Base-by-base conservation (phyloP, 495 filamentous ascomycete species). In the Penicillium desertorum region DNA sequence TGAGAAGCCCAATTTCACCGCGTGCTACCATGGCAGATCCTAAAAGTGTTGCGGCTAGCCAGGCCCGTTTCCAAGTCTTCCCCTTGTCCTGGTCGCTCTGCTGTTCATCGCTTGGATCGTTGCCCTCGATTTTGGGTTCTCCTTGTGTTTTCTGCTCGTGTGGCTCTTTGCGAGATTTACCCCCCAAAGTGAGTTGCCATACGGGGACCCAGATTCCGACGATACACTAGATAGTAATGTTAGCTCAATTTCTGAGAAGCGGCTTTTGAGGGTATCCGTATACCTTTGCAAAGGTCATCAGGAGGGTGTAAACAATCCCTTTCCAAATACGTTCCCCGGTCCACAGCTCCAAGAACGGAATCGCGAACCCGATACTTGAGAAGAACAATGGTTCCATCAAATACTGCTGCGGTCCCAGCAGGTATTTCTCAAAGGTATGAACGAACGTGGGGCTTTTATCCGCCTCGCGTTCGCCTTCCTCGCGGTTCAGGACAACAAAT, bases 1-100 rank as follows among this genome's bases (percentile, higher is more conserved):
- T 89, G 22, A 92, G 70, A 42, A 90, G 86, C 0, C 88, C 88
- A 36, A 92, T 91, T 64, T 94, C 89, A 11, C 89, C 89, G 16
- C 88, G 82, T 0, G 88, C 82, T 0, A 87, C 82, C 88, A 92
- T 92, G 0, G 86, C 81, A 27, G 71, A 71, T 5, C 79, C 77
- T 9, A 73, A 51, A n/a, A 89, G 62, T 14, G 86, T 76, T 0
- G 73, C 68, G 1, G 82, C 75, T 4, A 83, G 82, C 54, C 79
- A 82, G 3, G 58, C 58, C 22, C 57, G 42, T 22, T 58, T 30
- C 61, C 54, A 54, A 4, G 7, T 10, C 6, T 44, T 23, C 42
- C 30, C 61, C 12, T 59, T 43, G 0, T 46, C 3, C 3, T 62
- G 48, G 1, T 41, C 41, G 10, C 29, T 61, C 50, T 19, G 39